A percentile compares a stretch with the other conserved stretches of the same genome.
phyloP scores from a whole-genome alignment of 2,329 filamentous ascomycete species.

The Claviceps spartinae region DNA sequence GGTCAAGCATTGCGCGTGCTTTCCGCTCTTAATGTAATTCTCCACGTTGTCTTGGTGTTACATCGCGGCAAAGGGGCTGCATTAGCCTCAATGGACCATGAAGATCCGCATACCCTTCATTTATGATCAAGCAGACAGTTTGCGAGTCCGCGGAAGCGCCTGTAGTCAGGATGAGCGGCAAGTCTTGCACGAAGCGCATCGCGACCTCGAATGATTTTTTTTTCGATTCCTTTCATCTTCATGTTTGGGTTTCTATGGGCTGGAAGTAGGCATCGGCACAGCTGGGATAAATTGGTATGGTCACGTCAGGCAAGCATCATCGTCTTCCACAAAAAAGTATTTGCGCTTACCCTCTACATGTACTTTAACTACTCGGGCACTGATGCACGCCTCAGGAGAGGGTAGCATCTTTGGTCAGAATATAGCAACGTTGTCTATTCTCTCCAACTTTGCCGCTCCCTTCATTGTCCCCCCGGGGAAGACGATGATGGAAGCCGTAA shows the following conservation, averaged over 20 bases:
- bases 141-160: conserved; percentile 13
- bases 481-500: conserved; percentile 50
- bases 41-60: conserved; percentile 14
- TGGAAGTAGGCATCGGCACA: conserved; percentile 1
- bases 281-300: conserved; percentile 7
- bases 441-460: conserved; percentile 21
- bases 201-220: conserved; percentile 2
- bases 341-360: conserved; percentile 29
- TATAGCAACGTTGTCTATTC: conserved; percentile 27
- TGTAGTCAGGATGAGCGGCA: conserved; percentile 13
- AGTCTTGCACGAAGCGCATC: conserved; percentile 17
- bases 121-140: conserved; percentile 19
- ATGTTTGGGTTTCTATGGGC: conserved; percentile 6
- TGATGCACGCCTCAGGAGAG: conserved; percentile 16
- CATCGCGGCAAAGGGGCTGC: conserved; percentile 10
- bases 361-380: conserved; percentile 44
- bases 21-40: conserved; percentile 7
- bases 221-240: conserved; percentile 6
- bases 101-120: conserved; percentile 11
- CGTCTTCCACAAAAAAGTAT: conserved; percentile 43
- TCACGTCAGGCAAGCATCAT: conserved; percentile 53
- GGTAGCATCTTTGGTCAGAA: conserved; percentile 26
- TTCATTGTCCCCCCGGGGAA: conserved; percentile 33
- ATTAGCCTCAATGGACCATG: conserved; percentile 15
- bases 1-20: conserved; percentile 11